Evolutionary conservation across 225 moss, liverwort and hornwort genomes (phyloP), one percentile per base, ranked within the genome.

Genomic region (Anthoceros angustus): DNA sequence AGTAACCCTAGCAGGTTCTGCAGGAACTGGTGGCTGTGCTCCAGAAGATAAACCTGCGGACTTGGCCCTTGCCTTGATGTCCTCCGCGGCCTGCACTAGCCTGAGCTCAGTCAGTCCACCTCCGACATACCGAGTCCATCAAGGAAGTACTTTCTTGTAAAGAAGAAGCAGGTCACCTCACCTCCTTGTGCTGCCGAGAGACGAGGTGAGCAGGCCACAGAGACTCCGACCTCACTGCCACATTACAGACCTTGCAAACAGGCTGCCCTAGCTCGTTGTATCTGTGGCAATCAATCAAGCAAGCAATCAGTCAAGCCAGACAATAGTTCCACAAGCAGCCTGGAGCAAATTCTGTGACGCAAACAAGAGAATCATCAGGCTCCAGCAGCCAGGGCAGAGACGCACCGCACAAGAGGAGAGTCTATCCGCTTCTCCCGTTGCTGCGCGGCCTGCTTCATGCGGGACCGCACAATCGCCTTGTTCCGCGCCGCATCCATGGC

Each of bases 161-260:
- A 55, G 0, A 7, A 18, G 6, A 5, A 23, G 16, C 45, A 32
- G 2, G 32, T 41, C 21, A 40, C 26, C 7, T 20, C 60, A 85
- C 85, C 66, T 77, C 72, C 72, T 80, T 85, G 72, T 86, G 86
- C 66, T 74, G 72, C 14, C 86, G 78, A 6, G 86, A 86, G 26
- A 74, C 70, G 63, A 74, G 61, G 67, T 86, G 86, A 39, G 80
- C 78, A 18, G 71, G 64, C 86, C 86, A 86, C 1, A 86, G 64
- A 40, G 80, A 42, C 65, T 80, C 86, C n/a, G 78, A 74, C 71
- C 82, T 86, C 25, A 86, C 50, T 10, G 67, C 26, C 5, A 72
- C 64, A 69, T 86, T 78, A 67, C 86, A 86, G 7, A 86, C 75
- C 64, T 86, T 86, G 72, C 86, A 86, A 32, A 82, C 78, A 21